phyloP scores from a whole-genome alignment of 1,139 yeast species.

The Saccharomyces hybrid region DNA sequence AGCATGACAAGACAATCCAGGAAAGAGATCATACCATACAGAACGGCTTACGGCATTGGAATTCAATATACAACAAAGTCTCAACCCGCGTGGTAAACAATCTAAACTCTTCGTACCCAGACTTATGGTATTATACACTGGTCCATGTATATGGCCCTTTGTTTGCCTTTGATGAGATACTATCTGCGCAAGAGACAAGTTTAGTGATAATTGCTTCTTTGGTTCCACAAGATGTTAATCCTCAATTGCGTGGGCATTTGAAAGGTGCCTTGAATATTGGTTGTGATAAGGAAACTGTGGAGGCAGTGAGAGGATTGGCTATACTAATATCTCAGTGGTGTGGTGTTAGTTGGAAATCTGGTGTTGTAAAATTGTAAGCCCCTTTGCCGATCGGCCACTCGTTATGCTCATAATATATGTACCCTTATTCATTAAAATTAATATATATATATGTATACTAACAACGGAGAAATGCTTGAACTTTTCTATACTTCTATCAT shows the following conservation, averaged over 20 bases:
- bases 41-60: slow-evolving; percentile 50
- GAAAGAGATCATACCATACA: slow-evolving; percentile 7
- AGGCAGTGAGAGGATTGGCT: slow-evolving; percentile 53
- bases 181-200: slow-evolving; percentile 66
- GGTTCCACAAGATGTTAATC: slow-evolving; percentile 92
- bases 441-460: background rate
- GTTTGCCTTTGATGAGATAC: slow-evolving; percentile 57
- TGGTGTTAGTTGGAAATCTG: slow-evolving; percentile 54
- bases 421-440: background rate
- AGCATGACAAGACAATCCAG: slow-evolving; percentile 7
- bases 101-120: slow-evolving; percentile 72
- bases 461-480: background rate
- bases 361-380: slow-evolving; percentile 23
- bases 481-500: background rate
- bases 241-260: slow-evolving; percentile 85
- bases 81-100: slow-evolving; percentile 60
- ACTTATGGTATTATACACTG: slow-evolving; percentile 66
- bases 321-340: slow-evolving; percentile 68
- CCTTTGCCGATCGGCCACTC: background rate
- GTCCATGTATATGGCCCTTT: slow-evolving; percentile 74
- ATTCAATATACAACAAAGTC: slow-evolving; percentile 66
- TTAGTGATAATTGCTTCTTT: slow-evolving; percentile 70
- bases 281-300: slow-evolving; percentile 56
- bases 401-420: background rate
- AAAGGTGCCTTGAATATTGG: slow-evolving; percentile 81